Base-by-base conservation (phyloP, 345 rosid genomes). In the Erysimum cheiranthoides region DNA sequence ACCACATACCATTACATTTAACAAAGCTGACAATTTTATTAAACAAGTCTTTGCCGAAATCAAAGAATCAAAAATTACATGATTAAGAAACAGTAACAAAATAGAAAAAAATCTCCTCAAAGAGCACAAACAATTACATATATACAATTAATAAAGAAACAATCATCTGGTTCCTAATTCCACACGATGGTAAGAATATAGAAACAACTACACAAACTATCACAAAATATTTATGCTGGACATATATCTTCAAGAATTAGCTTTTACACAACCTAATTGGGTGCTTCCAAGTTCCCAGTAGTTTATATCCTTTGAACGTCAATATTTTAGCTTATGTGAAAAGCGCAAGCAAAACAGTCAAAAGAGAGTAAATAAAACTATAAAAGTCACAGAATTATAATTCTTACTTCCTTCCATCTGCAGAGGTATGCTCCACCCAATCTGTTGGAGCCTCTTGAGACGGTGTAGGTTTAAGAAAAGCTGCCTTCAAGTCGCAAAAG, bases 361-460 rank as follows among this genome's bases (percentile, higher is more conserved):
- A 27, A 36, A 7, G 51, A 56, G 31, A 31, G 74, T 46, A 51
- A 51, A 42, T 46, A 51, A 51, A 42, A 21, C 25, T 21, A 21
- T 5, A 31, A 52, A 63, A 70, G 28, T 52, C 32, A 42, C 32
- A 45, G 4, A 43, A 28, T 21, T 21, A 12, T 74, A 65, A 70
- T 34, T 63, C 57, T 71, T 84, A 95, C 99, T 86, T 90, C 82
- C 86, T 86, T 81, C 99, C 97, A 80, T 86, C 89, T 13, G 89
- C 84, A 82, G 94, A 85, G 34, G 80, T 73, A 80, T 95, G 99
- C 82, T 92, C 97, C 71, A 83, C 82, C 99, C 99, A 95, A 71
- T 92, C 93, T 56, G 86, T 82, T 70, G 58, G 68, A 49, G 73
- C 81, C 75, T 65, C 86, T 72, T 75, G 83, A 35, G 75, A 45